Evolutionary conservation across 371 early-diverging fungal species (phyloP), one percentile per base, ranked within the genome.

Genomic region (Rhizopus sp.): DNA sequence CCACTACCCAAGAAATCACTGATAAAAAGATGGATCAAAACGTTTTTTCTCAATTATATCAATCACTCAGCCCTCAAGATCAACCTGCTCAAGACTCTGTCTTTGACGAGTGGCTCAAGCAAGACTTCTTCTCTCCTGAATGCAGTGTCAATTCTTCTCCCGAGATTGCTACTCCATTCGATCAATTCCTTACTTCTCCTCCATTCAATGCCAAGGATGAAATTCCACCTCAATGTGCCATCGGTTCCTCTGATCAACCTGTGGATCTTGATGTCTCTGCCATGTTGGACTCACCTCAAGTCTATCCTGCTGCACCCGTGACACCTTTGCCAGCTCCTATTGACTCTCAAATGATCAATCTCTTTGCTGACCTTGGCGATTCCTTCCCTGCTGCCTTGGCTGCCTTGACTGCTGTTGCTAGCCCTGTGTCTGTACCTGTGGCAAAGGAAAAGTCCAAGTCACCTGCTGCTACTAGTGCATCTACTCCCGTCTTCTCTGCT

Each of bases 21-120:
- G 33, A 55, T 30, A 48, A 57, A 55, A 61, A 57, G 58, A 66
- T 57, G 63, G 49, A 60, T 33, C 60, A 66, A 55, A 60, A 62
- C 63, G 66, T 63, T 39, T 70, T 70, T 53, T 51, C 63, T 59
- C 70, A 70, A 63, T 63, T 70, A 33, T 70, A 63, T 47, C 66
- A 70, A 60, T 57, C 66, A 29, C 57, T 70, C 37, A 63, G 57
- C 33, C 63, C 68, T 17, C 48, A 48, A 4, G 50, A 42, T 39
- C 53, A 54, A n/a, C 56, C 62, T 7, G 42, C 49, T 39, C 57
- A 53, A 41, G 53, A 55, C 53, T 53, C 60, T 40, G 49, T 61
- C 10, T 68, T 68, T 53, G 68, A 68, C 46, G 68, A 68, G 50
- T 68, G 68, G 68, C 53, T 68, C 48, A 63, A 63, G 33, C 60